phyloP scores from a whole-genome alignment of 148 eudicot species.

The Camellia japonica region DNA sequence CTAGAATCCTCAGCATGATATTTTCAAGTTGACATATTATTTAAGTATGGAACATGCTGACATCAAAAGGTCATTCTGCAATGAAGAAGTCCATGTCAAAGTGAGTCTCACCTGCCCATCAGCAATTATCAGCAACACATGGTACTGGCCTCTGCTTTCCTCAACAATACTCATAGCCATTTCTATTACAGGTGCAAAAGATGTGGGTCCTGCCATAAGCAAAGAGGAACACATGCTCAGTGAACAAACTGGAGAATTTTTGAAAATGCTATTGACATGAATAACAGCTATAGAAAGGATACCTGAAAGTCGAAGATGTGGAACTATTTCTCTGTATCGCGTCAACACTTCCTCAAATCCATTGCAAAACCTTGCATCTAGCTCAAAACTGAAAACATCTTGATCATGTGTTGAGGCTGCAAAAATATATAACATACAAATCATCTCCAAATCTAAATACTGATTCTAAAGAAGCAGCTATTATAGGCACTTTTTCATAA shows the following conservation, averaged over 20 bases:
- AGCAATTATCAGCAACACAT: slow-evolving; percentile 78
- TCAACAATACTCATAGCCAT: slow-evolving; percentile 81
- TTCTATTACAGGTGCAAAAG: slow-evolving; percentile 82
- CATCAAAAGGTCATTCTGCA: background rate
- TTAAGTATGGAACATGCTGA: background rate
- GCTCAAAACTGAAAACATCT: slow-evolving; percentile 70
- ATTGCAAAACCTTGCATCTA: slow-evolving; percentile 46
- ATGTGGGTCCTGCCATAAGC: slow-evolving; percentile 64
- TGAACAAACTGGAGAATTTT: background rate
- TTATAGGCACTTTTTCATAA: background rate
- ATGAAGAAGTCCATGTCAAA: background rate
- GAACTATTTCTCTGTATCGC: slow-evolving; percentile 65
- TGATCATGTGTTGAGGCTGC: slow-evolving; percentile 80
- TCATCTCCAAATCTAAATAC: background rate
- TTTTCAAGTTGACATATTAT: background rate
- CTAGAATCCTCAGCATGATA: background rate
- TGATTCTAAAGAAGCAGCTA: background rate
- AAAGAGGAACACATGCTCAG: slow-evolving; percentile 3
- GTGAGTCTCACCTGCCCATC: slow-evolving; percentile 66
- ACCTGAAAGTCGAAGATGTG: slow-evolving; percentile 73
- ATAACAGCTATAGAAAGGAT: background rate
- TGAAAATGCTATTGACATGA: background rate
- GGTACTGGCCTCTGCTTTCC: slow-evolving; percentile 84
- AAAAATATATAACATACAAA: background rate
- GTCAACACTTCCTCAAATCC: slow-evolving; percentile 78